Evolutionary conservation across 345 rosid genomes (phyloP).

Genomic region (Moricandia arvensis): DNA sequence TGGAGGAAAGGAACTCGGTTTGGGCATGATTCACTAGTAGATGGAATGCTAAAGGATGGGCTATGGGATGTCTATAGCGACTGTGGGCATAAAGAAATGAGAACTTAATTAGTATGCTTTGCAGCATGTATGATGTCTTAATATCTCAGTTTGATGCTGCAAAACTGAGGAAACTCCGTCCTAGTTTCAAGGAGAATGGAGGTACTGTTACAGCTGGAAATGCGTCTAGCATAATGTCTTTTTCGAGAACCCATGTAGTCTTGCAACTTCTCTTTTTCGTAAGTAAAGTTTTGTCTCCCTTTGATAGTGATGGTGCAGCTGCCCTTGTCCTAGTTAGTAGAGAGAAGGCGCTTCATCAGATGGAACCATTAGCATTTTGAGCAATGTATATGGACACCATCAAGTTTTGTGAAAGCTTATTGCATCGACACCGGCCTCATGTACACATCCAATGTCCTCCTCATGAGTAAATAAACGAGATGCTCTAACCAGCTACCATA

Average conservation of each 20-base stretch:
- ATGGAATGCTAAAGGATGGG: constrained; percentile 96
- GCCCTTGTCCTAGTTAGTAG: constrained; percentile 75
- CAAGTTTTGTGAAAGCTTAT: too few species aligned
- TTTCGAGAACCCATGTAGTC: too few species aligned
- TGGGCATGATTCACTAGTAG: constrained; percentile 89
- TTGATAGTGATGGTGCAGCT: constrained; percentile 93
- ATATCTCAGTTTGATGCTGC: constrained; percentile 74
- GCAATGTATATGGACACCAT: too few species aligned
- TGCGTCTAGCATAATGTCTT: constrained; percentile 93
- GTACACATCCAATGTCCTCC: constrained; percentile 66
- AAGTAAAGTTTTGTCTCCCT: not conserved
- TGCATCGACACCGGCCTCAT: too few species aligned
- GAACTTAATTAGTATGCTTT: not conserved
- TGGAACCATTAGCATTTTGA: too few species aligned
- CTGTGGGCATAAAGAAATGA: constrained; percentile 38
- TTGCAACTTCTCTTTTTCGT: too few species aligned
- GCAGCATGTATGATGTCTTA: not conserved
- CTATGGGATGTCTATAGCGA: constrained; percentile 93
- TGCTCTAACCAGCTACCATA: constrained; percentile 79
- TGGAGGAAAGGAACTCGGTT: constrained; percentile 52
- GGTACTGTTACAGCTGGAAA: constrained; percentile 96
- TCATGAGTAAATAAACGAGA: constrained; percentile 83
- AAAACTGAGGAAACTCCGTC: constrained; percentile 86
- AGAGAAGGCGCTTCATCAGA: too few species aligned
- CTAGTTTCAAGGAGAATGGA: constrained; percentile 90